These are phyloP conservation scores for Haberlea rhodopensis DNA, from an alignment of 257 asterid species.

Conservation along the genomic window DNA sequence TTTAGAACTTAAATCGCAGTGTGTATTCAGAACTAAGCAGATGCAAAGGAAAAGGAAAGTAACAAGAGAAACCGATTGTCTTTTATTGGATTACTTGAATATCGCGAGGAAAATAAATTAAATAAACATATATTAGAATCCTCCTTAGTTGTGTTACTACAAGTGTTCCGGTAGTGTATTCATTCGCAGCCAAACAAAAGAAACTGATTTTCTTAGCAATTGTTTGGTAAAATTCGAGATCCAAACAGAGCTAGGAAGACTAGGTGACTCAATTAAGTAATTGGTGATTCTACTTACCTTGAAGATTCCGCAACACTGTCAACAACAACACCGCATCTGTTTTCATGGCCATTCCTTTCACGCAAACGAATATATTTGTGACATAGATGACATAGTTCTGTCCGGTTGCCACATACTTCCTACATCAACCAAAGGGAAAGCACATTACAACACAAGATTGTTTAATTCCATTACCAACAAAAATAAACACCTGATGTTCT, in stretches of 20 bases:
- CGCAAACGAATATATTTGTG: conserved; percentile 81
- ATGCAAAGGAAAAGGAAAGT: too few species aligned
- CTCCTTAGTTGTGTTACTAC: too few species aligned
- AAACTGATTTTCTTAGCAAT: conserved; percentile 13
- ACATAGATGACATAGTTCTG: conserved; percentile 74
- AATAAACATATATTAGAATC: too few species aligned
- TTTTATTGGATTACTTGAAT: too few species aligned
- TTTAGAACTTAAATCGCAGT: too few species aligned
- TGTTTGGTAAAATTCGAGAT: not conserved
- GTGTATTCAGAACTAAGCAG: too few species aligned
- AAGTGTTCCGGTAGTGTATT: too few species aligned
- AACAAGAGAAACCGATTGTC: too few species aligned
- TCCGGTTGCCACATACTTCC: conserved; percentile 98
- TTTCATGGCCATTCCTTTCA: conserved; percentile 68
- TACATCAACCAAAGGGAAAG: conserved; percentile 33
- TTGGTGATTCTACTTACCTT: conserved; percentile 44
- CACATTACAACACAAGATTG: conserved; percentile 17
- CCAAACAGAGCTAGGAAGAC: conserved; percentile 4
- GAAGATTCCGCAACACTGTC: conserved; percentile 72
- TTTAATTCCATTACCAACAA: conserved; percentile 6
- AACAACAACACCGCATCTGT: conserved; percentile 54
- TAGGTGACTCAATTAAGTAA: conserved; percentile 16
- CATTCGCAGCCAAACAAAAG: not conserved
- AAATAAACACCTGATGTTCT: conserved; percentile 79
- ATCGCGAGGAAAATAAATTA: too few species aligned